These are phyloP conservation scores for Acacia melanoxylon DNA, from an alignment of 306 rosid genomes.

Conservation along the genomic window DNA sequence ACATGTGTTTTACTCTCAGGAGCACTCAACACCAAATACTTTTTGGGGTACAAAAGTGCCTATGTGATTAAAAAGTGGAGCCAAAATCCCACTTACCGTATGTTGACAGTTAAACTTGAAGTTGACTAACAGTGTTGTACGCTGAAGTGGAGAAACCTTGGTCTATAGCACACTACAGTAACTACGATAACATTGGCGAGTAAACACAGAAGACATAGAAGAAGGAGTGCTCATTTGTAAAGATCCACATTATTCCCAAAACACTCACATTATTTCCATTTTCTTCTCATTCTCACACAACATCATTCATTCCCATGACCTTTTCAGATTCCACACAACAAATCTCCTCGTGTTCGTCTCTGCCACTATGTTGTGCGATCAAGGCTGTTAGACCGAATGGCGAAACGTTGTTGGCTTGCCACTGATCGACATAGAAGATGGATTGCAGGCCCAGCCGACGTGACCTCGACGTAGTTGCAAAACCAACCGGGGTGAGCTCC, in stretches of 20 bases:
- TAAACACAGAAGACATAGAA: too few species aligned
- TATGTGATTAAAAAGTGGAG: too few species aligned
- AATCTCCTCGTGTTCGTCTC: not conserved
- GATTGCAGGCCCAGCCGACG: constrained; percentile 34
- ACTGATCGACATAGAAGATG: constrained; percentile 28
- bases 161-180: too few species aligned
- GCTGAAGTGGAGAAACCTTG: too few species aligned
- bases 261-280: not conserved
- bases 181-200: too few species aligned
- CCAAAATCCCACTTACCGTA: too few species aligned
- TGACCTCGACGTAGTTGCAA: constrained; percentile 33
- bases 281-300: not conserved
- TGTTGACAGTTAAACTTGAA: too few species aligned
- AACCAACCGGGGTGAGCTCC: constrained; percentile 38
- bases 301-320: not conserved
- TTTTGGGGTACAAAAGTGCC: too few species aligned
- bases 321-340: constrained; percentile 1
- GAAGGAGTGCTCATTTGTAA: too few species aligned
- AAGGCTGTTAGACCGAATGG: constrained; percentile 14
- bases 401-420: constrained; percentile 26
- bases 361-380: not conserved
- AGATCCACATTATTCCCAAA: not conserved
- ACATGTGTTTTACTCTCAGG: too few species aligned
- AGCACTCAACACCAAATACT: too few species aligned
- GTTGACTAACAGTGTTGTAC: too few species aligned